Evolutionary conservation across 768 basidiomycete species (phyloP).

Genomic region (Leccinum subgranulosum): DNA sequence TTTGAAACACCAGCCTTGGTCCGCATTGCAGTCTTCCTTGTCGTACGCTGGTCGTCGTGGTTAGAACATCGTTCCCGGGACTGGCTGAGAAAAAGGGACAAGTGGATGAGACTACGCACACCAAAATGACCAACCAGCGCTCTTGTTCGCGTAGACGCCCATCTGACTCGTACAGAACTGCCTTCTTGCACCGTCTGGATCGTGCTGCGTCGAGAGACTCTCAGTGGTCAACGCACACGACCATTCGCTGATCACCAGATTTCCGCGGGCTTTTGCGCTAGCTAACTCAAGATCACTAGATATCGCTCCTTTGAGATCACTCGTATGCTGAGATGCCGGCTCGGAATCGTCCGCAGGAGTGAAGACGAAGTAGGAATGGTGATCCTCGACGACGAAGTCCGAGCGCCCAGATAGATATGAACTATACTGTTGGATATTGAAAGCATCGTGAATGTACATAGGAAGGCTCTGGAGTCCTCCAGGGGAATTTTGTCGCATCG

Average conservation of each 20-base stretch:
- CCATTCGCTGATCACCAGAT: constrained; percentile 51
- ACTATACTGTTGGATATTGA: constrained; percentile 41
- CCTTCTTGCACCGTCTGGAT: constrained; percentile 42
- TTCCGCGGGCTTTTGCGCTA: constrained; percentile 34
- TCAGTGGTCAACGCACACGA: constrained; percentile 46
- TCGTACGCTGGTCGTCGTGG: constrained; percentile 44
- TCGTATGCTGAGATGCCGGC: constrained; percentile 43
- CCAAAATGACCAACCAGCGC: constrained; percentile 72
- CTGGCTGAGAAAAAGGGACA: neutral
- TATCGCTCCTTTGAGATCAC: constrained; percentile 31
- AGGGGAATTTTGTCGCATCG: constrained; percentile 16
- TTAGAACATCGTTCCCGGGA: neutral
- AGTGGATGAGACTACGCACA: constrained; percentile 36
- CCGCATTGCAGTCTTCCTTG: constrained; percentile 57
- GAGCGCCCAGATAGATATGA: constrained; percentile 44
- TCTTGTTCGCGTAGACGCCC: constrained; percentile 50
- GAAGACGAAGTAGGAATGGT: constrained; percentile 73
- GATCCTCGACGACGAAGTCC: constrained; percentile 70
- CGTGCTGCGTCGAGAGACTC: constrained; percentile 46
- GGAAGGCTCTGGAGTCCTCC: constrained; percentile 42
- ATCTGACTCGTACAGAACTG: constrained; percentile 59
- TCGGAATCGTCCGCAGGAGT: constrained; percentile 47
- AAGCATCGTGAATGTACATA: constrained; percentile 68
- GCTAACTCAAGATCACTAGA: constrained; percentile 16
- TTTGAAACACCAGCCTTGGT: constrained; percentile 70